phyloP scores from a whole-genome alignment of 2,329 filamentous ascomycete species.

The Ophiostoma ulmi region DNA sequence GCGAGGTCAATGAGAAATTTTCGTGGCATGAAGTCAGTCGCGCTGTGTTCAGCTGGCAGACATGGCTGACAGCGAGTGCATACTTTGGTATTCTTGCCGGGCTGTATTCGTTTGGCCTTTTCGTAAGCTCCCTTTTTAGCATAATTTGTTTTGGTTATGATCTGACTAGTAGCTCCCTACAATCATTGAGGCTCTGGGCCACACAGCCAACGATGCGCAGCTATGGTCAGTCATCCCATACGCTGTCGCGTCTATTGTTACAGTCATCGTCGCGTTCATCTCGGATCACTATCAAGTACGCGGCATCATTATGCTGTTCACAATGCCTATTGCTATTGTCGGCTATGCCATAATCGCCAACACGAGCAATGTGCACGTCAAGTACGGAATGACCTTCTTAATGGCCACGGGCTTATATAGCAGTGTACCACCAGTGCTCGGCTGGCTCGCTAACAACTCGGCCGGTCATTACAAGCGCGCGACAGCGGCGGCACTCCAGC shows the following conservation, averaged over 20 bases:
- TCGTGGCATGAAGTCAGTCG: slow-evolving; percentile 57
- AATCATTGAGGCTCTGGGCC: slow-evolving; percentile 54
- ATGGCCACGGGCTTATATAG: slow-evolving; percentile 62
- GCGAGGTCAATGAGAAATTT: slow-evolving; percentile 43
- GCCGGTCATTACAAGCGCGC: slow-evolving; percentile 66
- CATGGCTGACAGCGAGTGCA: slow-evolving; percentile 58
- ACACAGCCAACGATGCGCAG: slow-evolving; percentile 53
- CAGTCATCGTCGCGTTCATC: slow-evolving; percentile 51
- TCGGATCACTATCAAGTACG: slow-evolving; percentile 58
- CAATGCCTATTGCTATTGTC: slow-evolving; percentile 58
- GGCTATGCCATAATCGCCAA: slow-evolving; percentile 62
- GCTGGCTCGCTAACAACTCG: slow-evolving; percentile 64
- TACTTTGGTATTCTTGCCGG: slow-evolving; percentile 57
- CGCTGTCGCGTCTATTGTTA: slow-evolving; percentile 53
- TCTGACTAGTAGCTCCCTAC: slow-evolving; percentile 49
- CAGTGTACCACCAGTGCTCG: slow-evolving; percentile 56
- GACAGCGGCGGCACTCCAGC: slow-evolving; percentile 59
- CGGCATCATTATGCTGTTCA: slow-evolving; percentile 58
- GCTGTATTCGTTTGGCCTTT: slow-evolving; percentile 60
- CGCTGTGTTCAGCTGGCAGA: slow-evolving; percentile 55
- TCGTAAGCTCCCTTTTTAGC: slow-evolving; percentile 37
- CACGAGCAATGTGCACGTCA: slow-evolving; percentile 45
- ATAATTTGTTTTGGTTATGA: background rate
- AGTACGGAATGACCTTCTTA: slow-evolving; percentile 63
- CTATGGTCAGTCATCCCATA: slow-evolving; percentile 62